Evolutionary conservation across 768 basidiomycete species (phyloP).

Genomic region (Lentinula guzmanii): DNA sequence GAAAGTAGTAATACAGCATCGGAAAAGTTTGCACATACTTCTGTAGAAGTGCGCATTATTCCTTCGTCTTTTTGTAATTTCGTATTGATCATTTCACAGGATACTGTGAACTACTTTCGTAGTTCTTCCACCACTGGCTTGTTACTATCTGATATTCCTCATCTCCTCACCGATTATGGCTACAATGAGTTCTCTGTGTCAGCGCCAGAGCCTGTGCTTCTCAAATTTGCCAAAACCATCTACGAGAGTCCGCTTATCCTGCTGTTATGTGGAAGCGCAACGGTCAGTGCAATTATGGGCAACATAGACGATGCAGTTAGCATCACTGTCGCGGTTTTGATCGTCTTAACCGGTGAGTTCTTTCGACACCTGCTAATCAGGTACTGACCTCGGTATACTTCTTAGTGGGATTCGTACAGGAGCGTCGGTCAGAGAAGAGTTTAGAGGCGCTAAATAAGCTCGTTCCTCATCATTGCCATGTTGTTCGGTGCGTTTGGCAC

Average conservation of each 20-base stretch:
- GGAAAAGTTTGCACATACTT: conserved; percentile 60
- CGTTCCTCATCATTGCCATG: conserved; percentile 94
- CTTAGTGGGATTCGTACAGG: conserved; percentile 90
- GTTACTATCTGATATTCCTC: conserved; percentile 51
- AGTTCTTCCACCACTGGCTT: conserved; percentile 63
- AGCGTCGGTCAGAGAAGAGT: conserved; percentile 90
- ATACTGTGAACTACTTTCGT: conserved; percentile 66
- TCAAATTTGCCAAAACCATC: conserved; percentile 93
- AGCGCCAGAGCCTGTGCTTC: conserved; percentile 67
- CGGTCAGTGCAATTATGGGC: conserved; percentile 89
- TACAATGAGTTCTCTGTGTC: conserved; percentile 94
- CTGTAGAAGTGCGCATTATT: conserved; percentile 48
- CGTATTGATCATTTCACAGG: conserved; percentile 33
- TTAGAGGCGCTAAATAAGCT: conserved; percentile 94
- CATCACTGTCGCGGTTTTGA: conserved; percentile 86
- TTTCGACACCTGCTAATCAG: neutral
- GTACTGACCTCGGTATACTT: conserved; percentile 11
- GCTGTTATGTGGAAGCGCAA: conserved; percentile 83
- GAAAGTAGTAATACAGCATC: conserved; percentile 51
- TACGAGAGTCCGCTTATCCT: conserved; percentile 94
- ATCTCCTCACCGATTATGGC: conserved; percentile 63
- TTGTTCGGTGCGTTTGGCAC: conserved; percentile 49
- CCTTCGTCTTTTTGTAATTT: neutral
- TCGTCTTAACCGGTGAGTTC: conserved; percentile 81
- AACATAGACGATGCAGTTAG: conserved; percentile 93